Percentiles rank a stretch among this genome's conserved stretches.
These are phyloP conservation scores for Ehretia macrophylla DNA, from an alignment of 257 asterid species.

Conservation along the genomic window DNA sequence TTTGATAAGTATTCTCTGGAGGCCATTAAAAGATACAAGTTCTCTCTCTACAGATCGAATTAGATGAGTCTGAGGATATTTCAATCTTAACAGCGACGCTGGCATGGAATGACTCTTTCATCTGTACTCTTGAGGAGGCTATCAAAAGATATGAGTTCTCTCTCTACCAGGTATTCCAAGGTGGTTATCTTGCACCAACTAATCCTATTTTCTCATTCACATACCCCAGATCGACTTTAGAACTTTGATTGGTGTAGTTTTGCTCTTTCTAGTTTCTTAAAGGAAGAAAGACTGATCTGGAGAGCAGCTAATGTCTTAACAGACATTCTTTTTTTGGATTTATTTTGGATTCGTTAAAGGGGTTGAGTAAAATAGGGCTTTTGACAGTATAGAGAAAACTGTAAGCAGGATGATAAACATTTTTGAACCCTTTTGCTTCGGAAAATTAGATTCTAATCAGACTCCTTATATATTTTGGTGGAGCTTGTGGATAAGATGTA, in stretches of 20 bases:
- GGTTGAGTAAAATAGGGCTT: too few species aligned
- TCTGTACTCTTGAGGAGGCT: slow-evolving; percentile 57
- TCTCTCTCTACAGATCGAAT: slow-evolving; percentile 52
- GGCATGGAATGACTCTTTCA: slow-evolving; percentile 71
- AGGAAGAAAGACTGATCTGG: too few species aligned
- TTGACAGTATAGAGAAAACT: too few species aligned
- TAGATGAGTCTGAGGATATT: slow-evolving; percentile 68
- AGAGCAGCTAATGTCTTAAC: too few species aligned
- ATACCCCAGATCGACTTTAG: background rate
- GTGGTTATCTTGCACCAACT: slow-evolving; percentile 17
- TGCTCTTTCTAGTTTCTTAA: too few species aligned
- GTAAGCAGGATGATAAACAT: too few species aligned
- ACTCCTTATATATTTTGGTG: background rate
- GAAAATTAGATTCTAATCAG: background rate
- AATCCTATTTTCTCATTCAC: background rate
- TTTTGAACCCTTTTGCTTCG: background rate
- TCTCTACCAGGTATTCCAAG: slow-evolving; percentile 65
- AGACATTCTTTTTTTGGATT: too few species aligned
- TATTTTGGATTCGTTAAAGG: too few species aligned
- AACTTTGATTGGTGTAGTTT: background rate
- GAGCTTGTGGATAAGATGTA: background rate
- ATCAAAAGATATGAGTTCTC: slow-evolving; percentile 42
- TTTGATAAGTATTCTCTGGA: slow-evolving; percentile 32
- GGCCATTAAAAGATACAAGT: slow-evolving; percentile 37
- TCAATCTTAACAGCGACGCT: slow-evolving; percentile 56